These are phyloP conservation scores for Phoma sp. DNA, from an alignment of 2,329 filamentous ascomycete species.

Conservation along the genomic window DNA sequence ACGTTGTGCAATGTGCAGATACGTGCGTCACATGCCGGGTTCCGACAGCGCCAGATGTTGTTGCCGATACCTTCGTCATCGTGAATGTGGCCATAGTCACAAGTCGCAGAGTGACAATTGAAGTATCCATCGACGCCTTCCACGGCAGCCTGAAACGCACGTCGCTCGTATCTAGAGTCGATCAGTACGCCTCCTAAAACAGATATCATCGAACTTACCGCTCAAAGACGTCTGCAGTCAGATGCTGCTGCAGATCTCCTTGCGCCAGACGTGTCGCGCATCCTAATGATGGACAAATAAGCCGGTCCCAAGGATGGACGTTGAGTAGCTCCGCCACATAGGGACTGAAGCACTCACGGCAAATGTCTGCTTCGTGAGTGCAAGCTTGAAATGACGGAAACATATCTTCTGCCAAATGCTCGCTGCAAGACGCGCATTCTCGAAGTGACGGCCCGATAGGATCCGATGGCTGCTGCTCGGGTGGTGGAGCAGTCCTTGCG, in stretches of 20 bases:
- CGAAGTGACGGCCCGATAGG: background rate
- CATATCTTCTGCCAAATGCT: background rate
- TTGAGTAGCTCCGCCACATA: background rate
- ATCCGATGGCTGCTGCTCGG: background rate
- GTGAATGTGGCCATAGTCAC: constrained; percentile 10
- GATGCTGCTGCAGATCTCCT: background rate
- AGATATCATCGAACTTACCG: background rate
- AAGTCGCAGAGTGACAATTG: background rate
- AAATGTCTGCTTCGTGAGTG: background rate
- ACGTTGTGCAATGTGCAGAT: constrained; percentile 9
- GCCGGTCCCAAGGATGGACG: background rate
- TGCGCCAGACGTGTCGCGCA: background rate
- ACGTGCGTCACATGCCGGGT: background rate
- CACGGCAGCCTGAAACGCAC: background rate
- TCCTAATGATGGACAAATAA: background rate
- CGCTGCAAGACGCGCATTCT: background rate
- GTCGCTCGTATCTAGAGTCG: background rate
- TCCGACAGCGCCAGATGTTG: constrained; percentile 3
- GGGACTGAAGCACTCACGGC: background rate
- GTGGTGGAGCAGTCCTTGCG: too few relatives aligned
- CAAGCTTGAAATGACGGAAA: background rate
- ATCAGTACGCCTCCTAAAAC: background rate
- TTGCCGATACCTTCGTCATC: background rate
- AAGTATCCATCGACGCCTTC: background rate
- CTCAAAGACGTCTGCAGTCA: background rate